phyloP scores from a whole-genome alignment of 2,329 filamentous ascomycete species.

The Sclerotinia nivalis region DNA sequence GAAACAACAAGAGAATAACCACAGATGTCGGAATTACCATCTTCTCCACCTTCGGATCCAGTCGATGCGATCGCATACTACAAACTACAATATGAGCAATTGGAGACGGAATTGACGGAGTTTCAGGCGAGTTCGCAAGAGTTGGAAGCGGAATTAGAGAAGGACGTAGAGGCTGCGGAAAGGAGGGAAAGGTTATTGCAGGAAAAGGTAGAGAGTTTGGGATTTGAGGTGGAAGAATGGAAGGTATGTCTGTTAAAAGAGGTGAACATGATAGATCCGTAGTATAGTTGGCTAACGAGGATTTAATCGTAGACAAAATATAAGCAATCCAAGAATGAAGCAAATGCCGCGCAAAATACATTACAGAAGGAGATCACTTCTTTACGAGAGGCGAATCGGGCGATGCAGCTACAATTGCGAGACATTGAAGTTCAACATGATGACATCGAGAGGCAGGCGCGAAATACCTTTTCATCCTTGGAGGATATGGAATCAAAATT shows the following conservation, averaged over 20 bases:
- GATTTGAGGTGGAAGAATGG: slow-evolving; percentile 96
- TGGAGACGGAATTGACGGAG: slow-evolving; percentile 88
- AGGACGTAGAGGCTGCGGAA: slow-evolving; percentile 93
- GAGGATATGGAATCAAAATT: slow-evolving; percentile 98
- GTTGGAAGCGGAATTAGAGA: slow-evolving; percentile 90
- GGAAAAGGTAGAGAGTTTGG: slow-evolving; percentile 80
- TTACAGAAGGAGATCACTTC: slow-evolving; percentile 96
- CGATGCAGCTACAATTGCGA: slow-evolving; percentile 77
- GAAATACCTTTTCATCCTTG: slow-evolving; percentile 91
- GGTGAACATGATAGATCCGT: slow-evolving; percentile 17
- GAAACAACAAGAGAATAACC: slow-evolving; percentile 25
- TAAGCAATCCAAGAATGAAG: slow-evolving; percentile 89
- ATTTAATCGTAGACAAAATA: slow-evolving; percentile 72
- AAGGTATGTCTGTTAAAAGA: slow-evolving; percentile 64
- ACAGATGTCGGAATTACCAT: slow-evolving; percentile 54
- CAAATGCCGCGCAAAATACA: slow-evolving; percentile 76
- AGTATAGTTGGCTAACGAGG: slow-evolving; percentile 31
- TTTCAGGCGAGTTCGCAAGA: slow-evolving; percentile 94
- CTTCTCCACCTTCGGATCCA: slow-evolving; percentile 59
- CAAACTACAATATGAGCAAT: slow-evolving; percentile 90
- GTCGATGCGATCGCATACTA: slow-evolving; percentile 89
- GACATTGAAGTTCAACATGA: slow-evolving; percentile 98
- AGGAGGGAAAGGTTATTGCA: slow-evolving; percentile 84
- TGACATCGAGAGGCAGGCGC: slow-evolving; percentile 94
- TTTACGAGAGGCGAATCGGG: slow-evolving; percentile 80